These are phyloP conservation scores for Hirsutella thompsonii DNA, from an alignment of 2,329 filamentous ascomycete species.

Conservation along the genomic window DNA sequence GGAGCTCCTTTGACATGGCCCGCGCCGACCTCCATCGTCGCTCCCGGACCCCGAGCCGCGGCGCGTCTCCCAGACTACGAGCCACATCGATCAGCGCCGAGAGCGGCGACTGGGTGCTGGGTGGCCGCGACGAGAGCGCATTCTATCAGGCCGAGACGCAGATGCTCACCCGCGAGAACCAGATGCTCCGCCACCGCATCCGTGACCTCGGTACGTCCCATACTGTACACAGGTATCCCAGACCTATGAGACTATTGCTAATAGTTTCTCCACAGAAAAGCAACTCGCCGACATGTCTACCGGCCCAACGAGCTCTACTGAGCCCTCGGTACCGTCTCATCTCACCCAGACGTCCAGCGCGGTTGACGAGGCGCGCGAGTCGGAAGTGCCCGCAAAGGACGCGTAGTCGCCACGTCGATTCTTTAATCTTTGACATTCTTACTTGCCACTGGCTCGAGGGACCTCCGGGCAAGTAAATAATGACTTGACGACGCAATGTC, in stretches of 20 bases:
- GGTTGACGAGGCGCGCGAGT: constrained; percentile 21
- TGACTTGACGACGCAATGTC: too few species aligned
- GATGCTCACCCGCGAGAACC: constrained; percentile 65
- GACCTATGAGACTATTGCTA: background rate
- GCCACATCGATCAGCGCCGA: constrained; percentile 46
- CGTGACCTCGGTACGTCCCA: constrained; percentile 51
- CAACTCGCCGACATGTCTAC: constrained; percentile 31
- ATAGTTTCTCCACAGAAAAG: constrained; percentile 27
- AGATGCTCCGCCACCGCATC: constrained; percentile 67
- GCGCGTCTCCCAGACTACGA: constrained; percentile 42
- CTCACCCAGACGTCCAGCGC: constrained; percentile 32
- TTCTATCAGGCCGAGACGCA: constrained; percentile 78
- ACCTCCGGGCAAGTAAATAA: too few species aligned
- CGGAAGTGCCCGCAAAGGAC: background rate
- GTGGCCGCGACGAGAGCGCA: constrained; percentile 59
- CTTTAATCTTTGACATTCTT: too few species aligned
- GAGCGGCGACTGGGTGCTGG: constrained; percentile 46
- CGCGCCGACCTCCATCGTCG: constrained; percentile 41
- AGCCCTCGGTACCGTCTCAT: constrained; percentile 35
- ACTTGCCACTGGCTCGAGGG: too few species aligned
- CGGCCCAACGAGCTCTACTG: constrained; percentile 20
- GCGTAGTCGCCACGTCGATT: too few species aligned
- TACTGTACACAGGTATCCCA: background rate
- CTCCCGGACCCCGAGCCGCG: constrained; percentile 46
- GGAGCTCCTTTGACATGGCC: constrained; percentile 46